Conservation (phyloP, 148 eudicot genomes). For the Rheum nobile region DNA sequence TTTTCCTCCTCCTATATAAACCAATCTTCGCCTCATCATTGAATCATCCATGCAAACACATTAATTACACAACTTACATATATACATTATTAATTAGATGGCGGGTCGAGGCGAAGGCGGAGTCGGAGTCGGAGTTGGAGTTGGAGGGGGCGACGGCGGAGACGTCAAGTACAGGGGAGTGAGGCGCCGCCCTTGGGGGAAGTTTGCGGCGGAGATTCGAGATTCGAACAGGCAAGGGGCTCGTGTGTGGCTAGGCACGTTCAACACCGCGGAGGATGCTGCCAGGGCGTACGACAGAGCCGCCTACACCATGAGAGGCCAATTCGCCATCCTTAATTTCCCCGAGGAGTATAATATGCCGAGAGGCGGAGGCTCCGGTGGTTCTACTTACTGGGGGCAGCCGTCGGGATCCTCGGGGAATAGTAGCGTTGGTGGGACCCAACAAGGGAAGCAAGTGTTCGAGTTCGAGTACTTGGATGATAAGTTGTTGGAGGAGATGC, state of each 20-base stretch:
- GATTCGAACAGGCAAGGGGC: conserved; percentile 64
- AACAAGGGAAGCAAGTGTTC: conserved; percentile 27
- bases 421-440: not conserved
- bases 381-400: not conserved
- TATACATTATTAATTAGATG: not conserved
- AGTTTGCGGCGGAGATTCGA: conserved; percentile 73
- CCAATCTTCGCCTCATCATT: not conserved
- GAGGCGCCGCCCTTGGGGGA: conserved; percentile 77
- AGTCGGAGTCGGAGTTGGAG: too few relatives aligned
- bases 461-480: conserved; percentile 73
- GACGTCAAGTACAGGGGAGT: conserved; percentile 69
- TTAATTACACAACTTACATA: not conserved
- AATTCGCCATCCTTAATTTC: conserved; percentile 61
- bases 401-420: conserved; percentile 15
- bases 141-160: conserved; percentile 16
- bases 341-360: conserved; percentile 57
- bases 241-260: conserved; percentile 75
- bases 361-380: conserved; percentile 3
- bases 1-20: not conserved
- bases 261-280: conserved; percentile 66
- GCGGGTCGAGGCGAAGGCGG: conserved; percentile 17
- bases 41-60: not conserved
- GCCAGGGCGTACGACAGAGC: conserved; percentile 82
- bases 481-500: conserved; percentile 61
- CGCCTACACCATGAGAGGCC: conserved; percentile 71